Evolutionary conservation across 257 asterid species (phyloP).

Genomic region (Lycium barbarum): DNA sequence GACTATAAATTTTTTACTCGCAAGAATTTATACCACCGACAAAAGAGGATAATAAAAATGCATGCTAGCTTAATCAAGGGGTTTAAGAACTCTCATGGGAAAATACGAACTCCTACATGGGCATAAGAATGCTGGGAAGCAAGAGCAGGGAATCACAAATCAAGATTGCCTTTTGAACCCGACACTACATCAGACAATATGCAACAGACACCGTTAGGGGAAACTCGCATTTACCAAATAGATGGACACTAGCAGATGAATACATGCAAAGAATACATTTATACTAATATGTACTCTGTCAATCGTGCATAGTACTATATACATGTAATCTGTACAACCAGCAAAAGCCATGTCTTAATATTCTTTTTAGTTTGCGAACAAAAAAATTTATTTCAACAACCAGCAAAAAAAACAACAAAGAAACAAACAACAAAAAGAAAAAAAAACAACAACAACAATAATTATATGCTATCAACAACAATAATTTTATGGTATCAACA

Average conservation of each 20-base stretch:
- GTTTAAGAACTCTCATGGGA: neutral
- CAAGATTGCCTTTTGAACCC: neutral
- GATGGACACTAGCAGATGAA: neutral
- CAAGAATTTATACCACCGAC: conserved; percentile 3
- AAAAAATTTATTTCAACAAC: neutral
- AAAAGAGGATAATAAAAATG: conserved; percentile 17
- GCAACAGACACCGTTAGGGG: neutral
- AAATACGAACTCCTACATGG: neutral
- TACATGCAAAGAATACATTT: neutral
- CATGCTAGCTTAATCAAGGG: conserved; percentile 15
- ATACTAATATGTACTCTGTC: neutral
- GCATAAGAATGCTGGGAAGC: neutral
- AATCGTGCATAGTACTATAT: neutral
- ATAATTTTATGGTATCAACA: too few species aligned
- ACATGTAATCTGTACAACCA: neutral
- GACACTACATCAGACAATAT: neutral
- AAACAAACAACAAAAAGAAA: too few species aligned
- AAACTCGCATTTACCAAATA: neutral
- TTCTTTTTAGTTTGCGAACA: neutral
- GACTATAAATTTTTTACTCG: neutral
- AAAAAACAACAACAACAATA: neutral
- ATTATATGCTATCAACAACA: too few species aligned
- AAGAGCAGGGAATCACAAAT: conserved; percentile 2
- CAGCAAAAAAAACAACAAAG: neutral
- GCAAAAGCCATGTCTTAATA: neutral